phyloP scores from a whole-genome alignment of 345 rosid species.

The Hibiscus syriacus region DNA sequence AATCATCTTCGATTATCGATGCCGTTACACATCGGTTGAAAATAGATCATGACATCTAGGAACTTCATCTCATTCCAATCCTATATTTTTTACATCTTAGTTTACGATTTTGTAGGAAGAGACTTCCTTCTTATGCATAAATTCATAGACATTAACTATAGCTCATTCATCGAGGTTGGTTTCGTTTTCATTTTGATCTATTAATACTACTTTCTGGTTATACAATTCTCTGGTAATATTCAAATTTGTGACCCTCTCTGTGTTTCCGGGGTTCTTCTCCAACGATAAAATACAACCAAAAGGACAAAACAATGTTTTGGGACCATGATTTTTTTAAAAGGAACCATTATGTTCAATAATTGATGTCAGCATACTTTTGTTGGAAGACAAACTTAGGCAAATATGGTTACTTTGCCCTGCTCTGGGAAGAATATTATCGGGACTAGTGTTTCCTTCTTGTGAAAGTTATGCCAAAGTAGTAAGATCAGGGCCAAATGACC shows the following conservation, averaged over 20 bases:
- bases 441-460: background rate
- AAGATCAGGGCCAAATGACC: background rate
- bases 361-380: conserved; percentile 2
- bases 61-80: background rate
- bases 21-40: background rate
- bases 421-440: conserved; percentile 20
- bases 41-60: background rate
- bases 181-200: background rate
- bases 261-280: background rate
- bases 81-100: background rate
- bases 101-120: background rate
- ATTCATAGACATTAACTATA: background rate
- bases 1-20: background rate
- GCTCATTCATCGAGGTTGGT: background rate
- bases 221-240: background rate
- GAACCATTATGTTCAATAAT: conserved; percentile 18
- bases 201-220: background rate
- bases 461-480: background rate
- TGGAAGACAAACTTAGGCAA: conserved; percentile 19
- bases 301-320: conserved; percentile 9
- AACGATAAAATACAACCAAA: conserved; percentile 9
- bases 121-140: background rate
- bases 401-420: conserved; percentile 20
- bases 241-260: background rate
- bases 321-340: too few relatives aligned